A percentile compares a stretch with the other conserved stretches of the same genome.
Evolutionary conservation across 1,284 basidiomycete species (phyloP).

Genomic region (Trametes polyzona): DNA sequence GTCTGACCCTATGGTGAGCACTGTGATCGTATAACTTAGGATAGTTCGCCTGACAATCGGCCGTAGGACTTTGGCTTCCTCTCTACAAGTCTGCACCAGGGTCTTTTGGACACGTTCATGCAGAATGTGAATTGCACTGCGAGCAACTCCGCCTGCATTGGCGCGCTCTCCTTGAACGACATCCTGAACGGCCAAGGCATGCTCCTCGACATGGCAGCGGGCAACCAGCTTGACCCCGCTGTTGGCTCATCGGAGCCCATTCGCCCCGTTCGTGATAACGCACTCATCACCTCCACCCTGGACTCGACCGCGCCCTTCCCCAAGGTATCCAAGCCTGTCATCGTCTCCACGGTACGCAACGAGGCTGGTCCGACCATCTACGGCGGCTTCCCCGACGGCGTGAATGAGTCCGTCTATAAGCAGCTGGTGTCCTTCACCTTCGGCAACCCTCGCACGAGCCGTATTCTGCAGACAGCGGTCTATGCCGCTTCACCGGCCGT

Average conservation of each 20-base stretch:
- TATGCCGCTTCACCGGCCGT: conserved; percentile 53
- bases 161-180: conserved; percentile 48
- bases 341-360: conserved; percentile 71
- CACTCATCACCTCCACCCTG: conserved; percentile 59
- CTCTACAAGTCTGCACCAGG: conserved; percentile 52
- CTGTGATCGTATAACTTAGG: no score
- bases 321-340: conserved; percentile 60
- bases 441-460: conserved; percentile 49
- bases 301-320: conserved; percentile 62
- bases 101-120: conserved; percentile 60
- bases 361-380: conserved; percentile 72
- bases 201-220: conserved; percentile 44
- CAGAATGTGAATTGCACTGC: conserved; percentile 49
- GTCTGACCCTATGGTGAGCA: conserved; percentile 81
- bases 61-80: conserved; percentile 76
- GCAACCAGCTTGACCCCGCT: conserved; percentile 48
- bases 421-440: conserved; percentile 49
- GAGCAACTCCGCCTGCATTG: conserved; percentile 54
- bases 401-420: conserved; percentile 47
- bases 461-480: conserved; percentile 50
- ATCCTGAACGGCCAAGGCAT: conserved; percentile 56
- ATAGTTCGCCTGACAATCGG: not conserved
- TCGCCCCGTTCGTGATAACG: conserved; percentile 61
- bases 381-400: conserved; percentile 40
- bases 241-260: conserved; percentile 63